Percentiles rank a stretch among this genome's conserved stretches.
Conservation (phyloP, 768 basidiomycete species). For the Baorangia bicolor region DNA sequence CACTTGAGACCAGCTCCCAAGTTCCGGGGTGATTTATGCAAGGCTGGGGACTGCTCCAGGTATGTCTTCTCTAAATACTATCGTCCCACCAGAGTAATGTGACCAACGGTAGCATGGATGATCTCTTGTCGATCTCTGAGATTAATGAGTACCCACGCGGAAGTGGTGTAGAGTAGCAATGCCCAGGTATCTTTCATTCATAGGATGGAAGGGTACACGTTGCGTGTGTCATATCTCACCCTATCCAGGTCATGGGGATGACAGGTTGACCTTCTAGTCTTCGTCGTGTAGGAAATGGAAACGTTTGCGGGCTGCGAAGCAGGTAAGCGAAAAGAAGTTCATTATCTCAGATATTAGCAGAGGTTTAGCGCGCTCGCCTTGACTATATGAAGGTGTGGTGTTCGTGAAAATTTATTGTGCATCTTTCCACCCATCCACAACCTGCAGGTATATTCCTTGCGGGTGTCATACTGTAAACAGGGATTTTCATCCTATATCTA, state of each 20-base stretch:
- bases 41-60: neutral
- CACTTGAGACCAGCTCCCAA: neutral
- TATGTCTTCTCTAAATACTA: neutral
- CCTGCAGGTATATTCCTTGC: neutral
- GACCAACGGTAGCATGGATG: neutral
- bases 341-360: neutral
- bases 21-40: neutral
- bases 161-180: too few species aligned
- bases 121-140: neutral
- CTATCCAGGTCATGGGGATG: neutral
- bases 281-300: too few species aligned
- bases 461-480: neutral
- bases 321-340: neutral
- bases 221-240: neutral
- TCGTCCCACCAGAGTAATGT: too few species aligned
- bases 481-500: too few species aligned
- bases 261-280: neutral
- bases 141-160: neutral
- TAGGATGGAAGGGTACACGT: neutral
- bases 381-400: too few species aligned
- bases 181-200: neutral
- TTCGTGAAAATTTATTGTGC: neutral
- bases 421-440: neutral
- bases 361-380: neutral
- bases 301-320: too few species aligned